phyloP scores from a whole-genome alignment of 2,329 filamentous ascomycete genomes.

The Dothideomycetes sp. region DNA sequence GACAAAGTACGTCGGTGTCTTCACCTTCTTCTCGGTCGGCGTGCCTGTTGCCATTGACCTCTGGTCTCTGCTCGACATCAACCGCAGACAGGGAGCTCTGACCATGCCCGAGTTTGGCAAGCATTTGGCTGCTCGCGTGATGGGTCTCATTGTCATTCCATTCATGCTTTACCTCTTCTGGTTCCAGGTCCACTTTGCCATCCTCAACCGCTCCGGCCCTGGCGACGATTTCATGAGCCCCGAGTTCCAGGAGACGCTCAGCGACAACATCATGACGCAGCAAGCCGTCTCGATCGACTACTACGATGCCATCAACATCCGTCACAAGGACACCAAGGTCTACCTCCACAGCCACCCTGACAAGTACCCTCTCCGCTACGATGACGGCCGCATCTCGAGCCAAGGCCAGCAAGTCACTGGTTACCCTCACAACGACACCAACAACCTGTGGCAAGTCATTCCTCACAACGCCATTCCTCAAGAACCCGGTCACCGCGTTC shows the following conservation, averaged over 20 bases:
- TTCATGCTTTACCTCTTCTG: slow-evolving; percentile 99
- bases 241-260: slow-evolving; percentile 93
- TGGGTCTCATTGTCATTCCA: slow-evolving; percentile 79
- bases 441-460: slow-evolving; percentile 95
- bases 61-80: slow-evolving; percentile 88
- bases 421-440: slow-evolving; percentile 96
- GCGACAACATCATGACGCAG: slow-evolving; percentile 85
- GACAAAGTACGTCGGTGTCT: slow-evolving; percentile 93
- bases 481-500: slow-evolving; percentile 55
- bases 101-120: slow-evolving; percentile 71
- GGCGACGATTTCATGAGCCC: slow-evolving; percentile 99
- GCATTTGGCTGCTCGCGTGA: slow-evolving; percentile 79
- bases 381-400: slow-evolving; percentile 93
- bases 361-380: slow-evolving; percentile 84
- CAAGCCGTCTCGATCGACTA: slow-evolving; percentile 82
- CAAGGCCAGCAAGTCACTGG: slow-evolving; percentile 96
- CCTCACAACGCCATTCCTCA: slow-evolving; percentile 50
- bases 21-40: slow-evolving; percentile 95
- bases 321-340: slow-evolving; percentile 95
- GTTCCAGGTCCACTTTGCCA: slow-evolving; percentile 98
- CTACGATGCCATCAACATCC: slow-evolving; percentile 77
- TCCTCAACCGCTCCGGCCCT: slow-evolving; percentile 78
- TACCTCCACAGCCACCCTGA: slow-evolving; percentile 92
- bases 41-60: slow-evolving; percentile 89
- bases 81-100: slow-evolving; percentile 72